Base-by-base conservation (phyloP, 1,284 basidiomycete species). In the Leccinum fallax region DNA sequence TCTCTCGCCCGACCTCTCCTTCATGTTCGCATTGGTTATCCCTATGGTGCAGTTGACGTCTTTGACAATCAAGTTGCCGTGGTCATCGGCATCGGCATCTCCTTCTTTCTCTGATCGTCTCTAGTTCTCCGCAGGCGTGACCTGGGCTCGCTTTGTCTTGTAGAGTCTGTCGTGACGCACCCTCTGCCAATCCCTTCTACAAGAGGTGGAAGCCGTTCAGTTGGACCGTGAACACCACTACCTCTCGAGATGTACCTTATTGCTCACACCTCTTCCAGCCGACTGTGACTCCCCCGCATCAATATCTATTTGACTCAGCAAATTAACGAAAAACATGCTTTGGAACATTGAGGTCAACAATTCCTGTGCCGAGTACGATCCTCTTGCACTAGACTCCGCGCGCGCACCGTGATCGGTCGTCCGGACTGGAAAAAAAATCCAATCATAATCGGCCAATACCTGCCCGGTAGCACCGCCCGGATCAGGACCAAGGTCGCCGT, bases 291-390 rank as follows among this genome's bases (percentile, higher is more conserved):
- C 92, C 81, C 95, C 65, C 89, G 87, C 61, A 95, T 96, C 80
- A 90, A 93, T 34, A 34, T 95, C 67, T 96, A 94, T 76, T 82
- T 95, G 58, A 96, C 94, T 4, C 90, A 94, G 77, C 92, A 90
- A 81, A 86, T 95, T 67, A 81, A 82, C 62, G 86, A 36, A 91
- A 69, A 90, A 94, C 76, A 93, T 92, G 85, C 81, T 95, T 51
- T 93, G 91, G 87, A 95, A 95, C 76, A 93, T 96, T 65, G 88
- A 90, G 7, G 85, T 96, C 65, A 94, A 95, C 70, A 88, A 92
- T 68, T 87, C 87, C n/a, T 89, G 89, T 62, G 85, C 88, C 11
- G 85, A 87, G 60, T 92, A 89, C 71, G 94, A 95, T 73, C 92
- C 93, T 28, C 79, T 96, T 62, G 95, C 94, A 4, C 83, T 93